Evolutionary conservation across 345 rosid species (phyloP).

Genomic region (Gossypium arboreum): DNA sequence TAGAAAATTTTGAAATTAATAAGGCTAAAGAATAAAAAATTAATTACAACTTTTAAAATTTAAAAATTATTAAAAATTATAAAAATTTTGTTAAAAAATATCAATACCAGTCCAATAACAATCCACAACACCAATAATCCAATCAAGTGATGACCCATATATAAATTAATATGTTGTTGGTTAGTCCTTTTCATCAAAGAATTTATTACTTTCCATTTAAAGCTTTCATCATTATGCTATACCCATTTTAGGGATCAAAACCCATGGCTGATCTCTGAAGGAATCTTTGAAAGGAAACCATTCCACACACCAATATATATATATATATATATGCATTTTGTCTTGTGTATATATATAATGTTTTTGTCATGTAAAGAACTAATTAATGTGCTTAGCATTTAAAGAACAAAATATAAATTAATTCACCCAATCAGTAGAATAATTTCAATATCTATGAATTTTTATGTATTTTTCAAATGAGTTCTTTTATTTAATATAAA

Average conservation of each 20-base stretch:
- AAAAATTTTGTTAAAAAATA: too few species aligned
- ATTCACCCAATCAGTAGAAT: constrained; percentile 25
- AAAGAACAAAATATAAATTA: not conserved
- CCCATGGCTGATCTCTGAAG: constrained; percentile 14
- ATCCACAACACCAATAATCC: too few species aligned
- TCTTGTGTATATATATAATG: not conserved
- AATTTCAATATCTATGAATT: too few species aligned
- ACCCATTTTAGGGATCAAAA: constrained; percentile 16
- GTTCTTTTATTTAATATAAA: not conserved
- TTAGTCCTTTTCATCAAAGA: not conserved
- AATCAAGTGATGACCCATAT: too few species aligned
- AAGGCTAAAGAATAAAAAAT: too few species aligned
- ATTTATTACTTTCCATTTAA: not conserved
- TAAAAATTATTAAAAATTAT: too few species aligned
- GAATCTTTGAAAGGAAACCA: constrained; percentile 12
- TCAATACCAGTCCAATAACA: too few species aligned
- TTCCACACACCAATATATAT: not conserved
- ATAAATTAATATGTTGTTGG: not conserved
- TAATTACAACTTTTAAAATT: too few species aligned
- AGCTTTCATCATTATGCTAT: constrained; percentile 6
- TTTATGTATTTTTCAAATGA: too few species aligned
- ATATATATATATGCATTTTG: not conserved
- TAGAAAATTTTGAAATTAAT: too few species aligned
- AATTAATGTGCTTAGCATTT: constrained; percentile 11
- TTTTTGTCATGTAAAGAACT: constrained; percentile 19